Base-by-base conservation (phyloP, 1,284 basidiomycete species). In the Sutorius eximius region DNA sequence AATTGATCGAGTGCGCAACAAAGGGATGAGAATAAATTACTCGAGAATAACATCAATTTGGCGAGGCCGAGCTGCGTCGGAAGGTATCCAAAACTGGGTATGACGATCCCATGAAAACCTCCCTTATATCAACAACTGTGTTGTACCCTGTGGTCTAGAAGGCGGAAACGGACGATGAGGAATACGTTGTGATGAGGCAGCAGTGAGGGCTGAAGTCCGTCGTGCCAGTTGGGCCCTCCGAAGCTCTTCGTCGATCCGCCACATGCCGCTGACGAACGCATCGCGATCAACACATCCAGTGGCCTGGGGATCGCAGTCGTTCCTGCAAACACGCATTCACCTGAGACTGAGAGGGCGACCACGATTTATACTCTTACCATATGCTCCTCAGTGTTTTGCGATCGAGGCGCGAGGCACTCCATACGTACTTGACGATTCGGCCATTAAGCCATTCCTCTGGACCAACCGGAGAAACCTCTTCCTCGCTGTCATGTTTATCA, bases 241-340 rank as follows among this genome's bases (percentile, higher is more conserved):
- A n/a, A 93, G 77, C 62, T 91, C 89, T 67, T 91, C 89, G 70
- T 93, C 90, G 36, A 93, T 89, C 20, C 82, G 79, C 88, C 88
- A 90, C 88, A 91, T 91, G 38, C 89, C 91, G 55, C 77, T 79
- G 30, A 83, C 79, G 63, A 93, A 93, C 16, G 74, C 74, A 11
- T 88, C 87, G 5, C 81, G 74, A 60, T 84, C 80, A 13, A 92
- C 75, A 27, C 75, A 77, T 8, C 86, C 87, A 32, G 70, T 74
- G 3, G 74, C 69, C 10, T 72, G 69, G 4, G 80, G 70, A 64
- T 91, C 88, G 61, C 84, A 87, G 62, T 88, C 86, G 46, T 74
- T 74, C 90, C 89, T 60, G 55, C 16, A 44, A 47, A 57, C 8
- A 45, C 36, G 16, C n/a, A 50, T 52, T 30, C 45, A 41, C 33